phyloP scores from a whole-genome alignment of 148 eudicot genomes.

The Simmondsia chinensis region DNA sequence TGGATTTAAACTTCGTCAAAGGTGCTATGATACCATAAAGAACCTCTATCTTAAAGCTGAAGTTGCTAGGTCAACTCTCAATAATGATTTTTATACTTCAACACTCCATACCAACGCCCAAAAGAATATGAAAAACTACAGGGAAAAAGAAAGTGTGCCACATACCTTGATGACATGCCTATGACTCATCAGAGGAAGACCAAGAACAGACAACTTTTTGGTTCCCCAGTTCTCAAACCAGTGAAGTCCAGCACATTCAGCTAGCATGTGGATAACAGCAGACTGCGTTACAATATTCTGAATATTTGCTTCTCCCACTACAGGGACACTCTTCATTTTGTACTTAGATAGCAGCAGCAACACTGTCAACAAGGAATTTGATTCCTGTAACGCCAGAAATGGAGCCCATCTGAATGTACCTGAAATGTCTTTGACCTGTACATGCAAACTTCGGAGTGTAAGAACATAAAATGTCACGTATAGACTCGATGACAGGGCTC shows the following conservation, averaged over 20 bases:
- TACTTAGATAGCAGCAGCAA: slow-evolving; percentile 80
- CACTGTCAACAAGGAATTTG: slow-evolving; percentile 85
- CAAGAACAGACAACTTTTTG: slow-evolving; percentile 60
- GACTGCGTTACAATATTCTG: slow-evolving; percentile 82
- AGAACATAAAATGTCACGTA: background rate
- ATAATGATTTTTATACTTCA: too few species aligned
- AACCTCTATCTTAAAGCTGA: too few species aligned
- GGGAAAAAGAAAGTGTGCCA: background rate
- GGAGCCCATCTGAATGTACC: slow-evolving; percentile 98
- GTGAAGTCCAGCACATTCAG: slow-evolving; percentile 86
- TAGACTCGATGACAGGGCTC: too few species aligned
- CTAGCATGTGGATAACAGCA: slow-evolving; percentile 92
- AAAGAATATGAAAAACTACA: too few species aligned
- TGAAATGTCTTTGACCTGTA: slow-evolving; percentile 79
- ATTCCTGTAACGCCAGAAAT: slow-evolving; percentile 80
- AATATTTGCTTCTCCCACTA: slow-evolving; percentile 72
- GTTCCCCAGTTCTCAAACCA: slow-evolving; percentile 94
- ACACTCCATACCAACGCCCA: too few species aligned
- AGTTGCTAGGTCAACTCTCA: too few species aligned
- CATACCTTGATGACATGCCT: slow-evolving; percentile 50
- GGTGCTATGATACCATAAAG: too few species aligned
- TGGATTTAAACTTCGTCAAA: too few species aligned
- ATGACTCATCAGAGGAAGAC: slow-evolving; percentile 74
- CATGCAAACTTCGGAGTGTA: slow-evolving; percentile 1
- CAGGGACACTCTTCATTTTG: slow-evolving; percentile 94